Conservation (phyloP, 345 rosid genomes). For the Eucalyptus globulus region DNA sequence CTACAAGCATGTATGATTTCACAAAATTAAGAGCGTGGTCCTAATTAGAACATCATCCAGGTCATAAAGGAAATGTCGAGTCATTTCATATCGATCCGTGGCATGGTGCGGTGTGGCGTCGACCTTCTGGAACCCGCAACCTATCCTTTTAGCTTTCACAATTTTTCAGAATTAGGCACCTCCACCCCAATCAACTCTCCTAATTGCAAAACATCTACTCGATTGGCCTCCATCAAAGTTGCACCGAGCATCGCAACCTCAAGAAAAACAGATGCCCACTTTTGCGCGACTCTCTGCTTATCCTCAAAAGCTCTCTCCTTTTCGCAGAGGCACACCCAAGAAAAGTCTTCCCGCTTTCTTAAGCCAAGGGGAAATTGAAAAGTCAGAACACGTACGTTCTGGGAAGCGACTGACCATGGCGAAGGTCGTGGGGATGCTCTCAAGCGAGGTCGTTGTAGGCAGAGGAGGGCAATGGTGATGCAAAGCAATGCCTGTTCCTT, state of each 20-base stretch:
- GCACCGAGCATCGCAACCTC: neutral
- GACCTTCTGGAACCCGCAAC: accelerated
- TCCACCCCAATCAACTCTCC: neutral
- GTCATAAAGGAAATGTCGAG: neutral
- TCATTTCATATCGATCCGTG: neutral
- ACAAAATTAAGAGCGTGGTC: neutral
- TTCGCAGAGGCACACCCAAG: neutral
- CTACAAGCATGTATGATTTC: neutral
- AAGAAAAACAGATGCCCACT: neutral
- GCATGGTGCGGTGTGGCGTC: accelerated
- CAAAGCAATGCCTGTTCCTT: constrained; percentile 63
- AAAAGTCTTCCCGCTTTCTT: neutral
- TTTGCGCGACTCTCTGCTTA: neutral
- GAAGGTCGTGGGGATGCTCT: no score
- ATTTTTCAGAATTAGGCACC: neutral
- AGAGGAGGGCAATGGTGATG: constrained; percentile 60
- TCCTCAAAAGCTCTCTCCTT: neutral
- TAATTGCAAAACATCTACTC: neutral
- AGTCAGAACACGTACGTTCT: neutral
- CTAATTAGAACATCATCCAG: neutral
- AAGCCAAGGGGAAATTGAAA: neutral
- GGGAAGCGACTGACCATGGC: neutral
- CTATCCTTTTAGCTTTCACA: neutral
- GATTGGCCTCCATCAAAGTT: neutral
- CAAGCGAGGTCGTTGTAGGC: constrained; percentile 35